Conservation (phyloP, 345 rosid genomes). For the Syzygium grande region DNA sequence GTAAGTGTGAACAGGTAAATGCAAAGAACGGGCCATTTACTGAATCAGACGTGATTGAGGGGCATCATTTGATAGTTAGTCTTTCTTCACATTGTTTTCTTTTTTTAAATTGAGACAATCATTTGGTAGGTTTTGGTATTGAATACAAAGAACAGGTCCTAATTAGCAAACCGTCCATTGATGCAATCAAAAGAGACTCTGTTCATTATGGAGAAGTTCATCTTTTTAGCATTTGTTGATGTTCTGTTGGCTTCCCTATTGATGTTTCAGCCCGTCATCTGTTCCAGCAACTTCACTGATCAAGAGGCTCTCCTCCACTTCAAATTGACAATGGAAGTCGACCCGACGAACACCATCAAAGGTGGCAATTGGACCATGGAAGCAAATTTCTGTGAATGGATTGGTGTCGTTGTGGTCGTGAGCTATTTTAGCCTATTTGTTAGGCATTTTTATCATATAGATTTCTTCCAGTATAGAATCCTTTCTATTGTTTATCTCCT, state of each 20-base stretch:
- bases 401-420: not conserved
- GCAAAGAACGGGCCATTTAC: not conserved
- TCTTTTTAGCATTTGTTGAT: not conserved
- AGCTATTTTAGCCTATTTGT: no score
- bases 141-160: not conserved
- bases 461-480: no score
- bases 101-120: not conserved
- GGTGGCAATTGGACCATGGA: not conserved
- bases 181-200: not conserved
- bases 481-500: no score
- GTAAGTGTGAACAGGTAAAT: not conserved
- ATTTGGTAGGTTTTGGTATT: not conserved
- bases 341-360: not conserved
- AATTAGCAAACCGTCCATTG: not conserved
- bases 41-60: not conserved
- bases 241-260: not conserved
- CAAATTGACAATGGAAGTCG: fast-evolving
- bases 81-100: not conserved
- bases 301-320: not conserved
- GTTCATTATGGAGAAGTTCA: not conserved
- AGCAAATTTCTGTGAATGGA: not conserved
- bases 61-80: not conserved
- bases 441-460: no score
- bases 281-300: not conserved
- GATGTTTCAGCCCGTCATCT: not conserved